Evolutionary conservation across 352 stramenopile genomes (phyloP), one percentile per base, ranked within the genome.

Genomic region (Globisporangium emineosum): DNA sequence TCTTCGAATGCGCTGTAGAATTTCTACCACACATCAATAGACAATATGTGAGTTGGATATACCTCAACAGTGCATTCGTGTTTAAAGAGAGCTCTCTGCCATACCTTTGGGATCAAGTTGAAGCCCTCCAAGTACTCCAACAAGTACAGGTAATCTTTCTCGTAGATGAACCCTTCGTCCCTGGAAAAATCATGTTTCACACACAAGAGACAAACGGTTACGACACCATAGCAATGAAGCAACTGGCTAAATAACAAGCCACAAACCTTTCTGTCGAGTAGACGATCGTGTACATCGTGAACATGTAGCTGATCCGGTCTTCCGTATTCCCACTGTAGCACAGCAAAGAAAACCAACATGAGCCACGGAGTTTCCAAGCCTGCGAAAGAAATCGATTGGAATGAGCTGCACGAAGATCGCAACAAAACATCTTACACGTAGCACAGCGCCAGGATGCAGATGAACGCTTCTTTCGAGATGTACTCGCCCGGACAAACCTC

Each of bases 301-400:
- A 94, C 25, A 94, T 79, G 68, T 93, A 94, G 70, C 80, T 88
- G 65, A 94, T 90, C n/a, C 86, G 81, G 69, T 94, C 86, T 62
- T 94, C 86, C 37, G 84, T 93, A 69, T 92, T 93, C 55, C 86
- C 86, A 70, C 86, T 94, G 63, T 49, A 21, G 59, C 35, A 65
- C 58, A 64, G 25, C 19, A 56, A 35, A 3, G 12, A 64, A 17
- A 25, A 5, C 5, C 5, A 47, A 33, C 19, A 9, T 29, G n/a
- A 57, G n/a, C 7, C 29, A 45, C 6, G 30, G 13, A 12, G 17
- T 49, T 0, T 15, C 40, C 1, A 19, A 30, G 15, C 27, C 9
- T 47, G 33, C 21, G 9, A 45, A 4, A 17, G 5, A 29, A 29
- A 27, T 0, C 25, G 32, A 1, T 23, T 10, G 3, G 6, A 30